Percentiles rank a stretch among this genome's conserved stretches.
These are phyloP conservation scores for Trapa bicornis DNA, from an alignment of 345 rosid genomes.

Conservation along the genomic window DNA sequence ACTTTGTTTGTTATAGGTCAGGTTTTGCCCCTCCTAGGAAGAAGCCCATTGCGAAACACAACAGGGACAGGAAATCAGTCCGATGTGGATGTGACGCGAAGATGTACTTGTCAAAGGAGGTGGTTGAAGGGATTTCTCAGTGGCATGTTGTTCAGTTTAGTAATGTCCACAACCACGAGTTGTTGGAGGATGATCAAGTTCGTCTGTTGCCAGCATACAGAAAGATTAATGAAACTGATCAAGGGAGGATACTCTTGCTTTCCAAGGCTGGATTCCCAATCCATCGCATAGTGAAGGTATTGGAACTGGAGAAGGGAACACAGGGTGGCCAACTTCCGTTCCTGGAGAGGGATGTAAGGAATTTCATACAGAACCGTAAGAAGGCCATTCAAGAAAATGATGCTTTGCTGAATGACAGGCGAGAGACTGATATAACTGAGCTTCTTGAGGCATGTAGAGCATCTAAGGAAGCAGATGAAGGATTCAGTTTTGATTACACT, in stretches of 20 bases:
- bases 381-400: constrained; percentile 78
- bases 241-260: constrained; percentile 71
- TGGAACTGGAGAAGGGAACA: constrained; percentile 82
- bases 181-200: constrained; percentile 87
- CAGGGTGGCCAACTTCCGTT: constrained; percentile 78
- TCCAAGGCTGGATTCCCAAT: constrained; percentile 94
- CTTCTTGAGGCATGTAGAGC: constrained; percentile 69
- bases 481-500: constrained; percentile 55
- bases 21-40: constrained; percentile 90
- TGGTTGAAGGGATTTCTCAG: constrained; percentile 43
- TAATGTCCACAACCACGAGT: constrained; percentile 88
- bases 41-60: constrained; percentile 81
- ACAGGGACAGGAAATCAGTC: constrained; percentile 77
- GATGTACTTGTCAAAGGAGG: constrained; percentile 67
- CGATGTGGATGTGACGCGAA: constrained; percentile 95
- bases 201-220: constrained; percentile 86
- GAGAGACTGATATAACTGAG: constrained; percentile 58
- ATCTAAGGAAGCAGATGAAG: constrained; percentile 48
- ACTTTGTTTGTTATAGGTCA: constrained; percentile 90
- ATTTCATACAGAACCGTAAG: constrained; percentile 78
- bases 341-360: constrained; percentile 89
- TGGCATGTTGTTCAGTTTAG: constrained; percentile 92
- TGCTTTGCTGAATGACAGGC: constrained; percentile 59
- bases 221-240: constrained; percentile 80
- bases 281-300: constrained; percentile 68